Percentiles rank a stretch among this genome's conserved stretches.
Conservation (phyloP, 768 basidiomycete genomes). For the Russula sp. region DNA sequence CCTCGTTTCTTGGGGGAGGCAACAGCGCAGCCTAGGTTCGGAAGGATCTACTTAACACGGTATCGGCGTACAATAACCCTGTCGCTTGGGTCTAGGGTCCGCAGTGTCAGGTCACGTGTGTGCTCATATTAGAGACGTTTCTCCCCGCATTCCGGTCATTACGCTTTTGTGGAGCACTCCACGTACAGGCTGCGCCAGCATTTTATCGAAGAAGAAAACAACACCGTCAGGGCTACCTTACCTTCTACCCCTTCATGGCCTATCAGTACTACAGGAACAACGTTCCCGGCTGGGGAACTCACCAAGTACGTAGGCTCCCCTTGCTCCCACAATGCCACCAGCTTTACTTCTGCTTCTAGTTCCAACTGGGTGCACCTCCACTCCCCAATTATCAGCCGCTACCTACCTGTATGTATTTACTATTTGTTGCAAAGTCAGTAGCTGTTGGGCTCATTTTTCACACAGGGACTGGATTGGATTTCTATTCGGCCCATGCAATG, state of each 20-base stretch:
- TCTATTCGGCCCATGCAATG: constrained; percentile 55
- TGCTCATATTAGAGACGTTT: not conserved
- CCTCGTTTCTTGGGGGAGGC: not conserved
- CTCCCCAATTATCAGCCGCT: constrained; percentile 36
- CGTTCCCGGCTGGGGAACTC: constrained; percentile 46
- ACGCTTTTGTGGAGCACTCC: not conserved
- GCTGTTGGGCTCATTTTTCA: constrained; percentile 1
- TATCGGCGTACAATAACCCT: not conserved
- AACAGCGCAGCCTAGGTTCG: not conserved
- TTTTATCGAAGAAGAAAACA: not conserved
- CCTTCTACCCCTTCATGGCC: constrained; percentile 34
- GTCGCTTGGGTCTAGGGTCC: constrained; percentile 1
- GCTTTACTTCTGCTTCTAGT: constrained; percentile 11
- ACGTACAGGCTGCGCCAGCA: not conserved
- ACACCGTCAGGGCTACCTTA: not conserved
- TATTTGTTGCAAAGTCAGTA: not conserved
- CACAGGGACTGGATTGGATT: constrained; percentile 58
- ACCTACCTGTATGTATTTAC: constrained; percentile 31
- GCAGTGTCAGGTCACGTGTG: not conserved
- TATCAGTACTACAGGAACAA: constrained; percentile 40
- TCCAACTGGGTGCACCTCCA: constrained; percentile 22
- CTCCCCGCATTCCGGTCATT: not conserved
- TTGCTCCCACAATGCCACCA: not conserved
- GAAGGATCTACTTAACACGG: constrained; percentile 1
- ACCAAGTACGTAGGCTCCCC: constrained; percentile 29